These are phyloP conservation scores for Alternaria rosae DNA, from an alignment of 2,329 filamentous ascomycete genomes.

Conservation along the genomic window DNA sequence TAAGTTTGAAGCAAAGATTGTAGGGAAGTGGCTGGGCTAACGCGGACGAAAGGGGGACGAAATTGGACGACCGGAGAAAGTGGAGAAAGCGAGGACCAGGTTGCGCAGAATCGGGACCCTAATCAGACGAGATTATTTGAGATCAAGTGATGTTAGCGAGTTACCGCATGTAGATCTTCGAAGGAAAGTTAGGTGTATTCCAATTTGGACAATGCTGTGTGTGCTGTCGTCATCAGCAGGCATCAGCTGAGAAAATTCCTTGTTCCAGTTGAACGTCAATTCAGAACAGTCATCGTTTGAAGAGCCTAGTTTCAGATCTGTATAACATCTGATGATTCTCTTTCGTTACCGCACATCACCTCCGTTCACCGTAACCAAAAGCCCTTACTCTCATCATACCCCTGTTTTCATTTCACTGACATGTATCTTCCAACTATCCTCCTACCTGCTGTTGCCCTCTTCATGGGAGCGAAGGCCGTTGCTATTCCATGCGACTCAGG, in stretches of 20 bases:
- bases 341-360: neutral
- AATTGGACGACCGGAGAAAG: neutral
- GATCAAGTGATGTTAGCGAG: neutral
- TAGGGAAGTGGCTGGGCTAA: neutral
- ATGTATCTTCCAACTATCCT: neutral
- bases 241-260: neutral
- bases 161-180: neutral
- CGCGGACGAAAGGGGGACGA: neutral
- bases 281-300: neutral
- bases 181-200: neutral
- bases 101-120: rapidly evolving
- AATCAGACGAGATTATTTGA: neutral
- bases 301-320: rapidly evolving
- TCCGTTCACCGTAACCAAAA: neutral
- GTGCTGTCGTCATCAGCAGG: neutral
- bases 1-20: neutral
- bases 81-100: neutral
- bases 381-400: neutral
- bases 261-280: neutral
- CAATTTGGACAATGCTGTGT: neutral
- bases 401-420: neutral
- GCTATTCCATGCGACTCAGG: neutral
- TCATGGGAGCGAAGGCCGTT: neutral
- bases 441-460: rapidly evolving
- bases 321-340: neutral